Conservation (phyloP, 2,329 filamentous ascomycete species). For the Calycina marina region DNA sequence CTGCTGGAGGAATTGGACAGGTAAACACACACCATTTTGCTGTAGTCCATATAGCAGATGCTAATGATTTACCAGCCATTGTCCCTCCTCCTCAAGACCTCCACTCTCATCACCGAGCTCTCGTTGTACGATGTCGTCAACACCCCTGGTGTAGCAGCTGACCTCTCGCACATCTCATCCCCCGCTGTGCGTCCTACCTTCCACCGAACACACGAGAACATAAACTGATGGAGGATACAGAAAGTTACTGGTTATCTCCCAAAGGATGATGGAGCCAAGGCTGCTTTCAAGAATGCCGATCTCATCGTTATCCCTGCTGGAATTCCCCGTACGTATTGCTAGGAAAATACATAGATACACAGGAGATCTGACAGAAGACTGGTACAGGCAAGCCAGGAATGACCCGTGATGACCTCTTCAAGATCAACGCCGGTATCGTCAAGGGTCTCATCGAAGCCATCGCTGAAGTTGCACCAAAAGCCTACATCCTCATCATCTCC, state of each 20-base stretch:
- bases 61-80: conserved; percentile 57
- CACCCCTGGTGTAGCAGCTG: conserved; percentile 87
- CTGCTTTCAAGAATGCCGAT: conserved; percentile 82
- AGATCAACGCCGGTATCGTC: conserved; percentile 98
- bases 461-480: conserved; percentile 80
- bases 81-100: conserved; percentile 89
- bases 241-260: conserved; percentile 82
- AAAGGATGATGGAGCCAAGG: conserved; percentile 69
- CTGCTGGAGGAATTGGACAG: conserved; percentile 97
- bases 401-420: conserved; percentile 99
- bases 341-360: background rate
- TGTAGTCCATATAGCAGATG: conserved; percentile 6
- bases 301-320: conserved; percentile 95
- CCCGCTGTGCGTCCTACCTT: conserved; percentile 48
- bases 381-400: conserved; percentile 97
- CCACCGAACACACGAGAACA: conserved; percentile 19
- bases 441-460: conserved; percentile 81
- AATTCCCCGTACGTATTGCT: conserved; percentile 66
- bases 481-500: conserved; percentile 91
- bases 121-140: conserved; percentile 99
- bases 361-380: conserved; percentile 8
- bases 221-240: conserved; percentile 30
- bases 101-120: conserved; percentile 78
- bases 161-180: conserved; percentile 94
- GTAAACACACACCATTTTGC: conserved; percentile 28